Evolutionary conservation across 2,329 filamentous ascomycete species (phyloP).

Genomic region (Fusarium siculi): DNA sequence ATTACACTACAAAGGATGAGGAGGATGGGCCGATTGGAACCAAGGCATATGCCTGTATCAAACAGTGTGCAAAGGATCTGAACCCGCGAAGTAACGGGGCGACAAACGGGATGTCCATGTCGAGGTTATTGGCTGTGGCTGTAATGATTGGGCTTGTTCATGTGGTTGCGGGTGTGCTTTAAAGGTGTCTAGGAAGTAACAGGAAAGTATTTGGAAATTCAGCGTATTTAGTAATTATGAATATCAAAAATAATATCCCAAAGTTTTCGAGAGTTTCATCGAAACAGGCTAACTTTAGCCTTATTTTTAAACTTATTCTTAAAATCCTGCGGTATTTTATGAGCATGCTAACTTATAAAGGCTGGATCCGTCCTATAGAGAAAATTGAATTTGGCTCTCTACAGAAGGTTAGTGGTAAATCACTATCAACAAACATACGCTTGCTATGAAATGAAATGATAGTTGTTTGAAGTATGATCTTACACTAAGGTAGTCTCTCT

Average conservation of each 20-base stretch:
- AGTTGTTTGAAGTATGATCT: background rate
- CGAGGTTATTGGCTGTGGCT: background rate
- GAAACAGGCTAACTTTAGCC: background rate
- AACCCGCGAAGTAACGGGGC: conserved; percentile 15
- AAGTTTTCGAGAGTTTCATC: background rate
- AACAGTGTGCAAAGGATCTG: conserved; percentile 30
- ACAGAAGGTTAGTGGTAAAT: too few relatives aligned
- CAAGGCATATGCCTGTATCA: conserved; percentile 24
- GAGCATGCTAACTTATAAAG: background rate
- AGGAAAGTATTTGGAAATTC: background rate
- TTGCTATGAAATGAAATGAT: background rate
- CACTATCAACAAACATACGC: background rate
- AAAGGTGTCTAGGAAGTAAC: background rate
- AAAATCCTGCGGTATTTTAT: background rate
- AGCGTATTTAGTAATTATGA: background rate
- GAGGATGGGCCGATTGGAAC: conserved; percentile 21
- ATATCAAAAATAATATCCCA: background rate
- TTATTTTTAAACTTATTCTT: background rate
- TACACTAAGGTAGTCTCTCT: too few relatives aligned
- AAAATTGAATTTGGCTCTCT: too few relatives aligned
- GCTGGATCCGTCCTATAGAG: background rate
- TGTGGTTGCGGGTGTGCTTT: background rate
- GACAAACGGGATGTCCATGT: background rate
- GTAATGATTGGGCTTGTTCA: background rate
- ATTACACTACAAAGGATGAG: conserved; percentile 29